Conservation (phyloP, 768 basidiomycete species). For the Mrakia gelida region DNA sequence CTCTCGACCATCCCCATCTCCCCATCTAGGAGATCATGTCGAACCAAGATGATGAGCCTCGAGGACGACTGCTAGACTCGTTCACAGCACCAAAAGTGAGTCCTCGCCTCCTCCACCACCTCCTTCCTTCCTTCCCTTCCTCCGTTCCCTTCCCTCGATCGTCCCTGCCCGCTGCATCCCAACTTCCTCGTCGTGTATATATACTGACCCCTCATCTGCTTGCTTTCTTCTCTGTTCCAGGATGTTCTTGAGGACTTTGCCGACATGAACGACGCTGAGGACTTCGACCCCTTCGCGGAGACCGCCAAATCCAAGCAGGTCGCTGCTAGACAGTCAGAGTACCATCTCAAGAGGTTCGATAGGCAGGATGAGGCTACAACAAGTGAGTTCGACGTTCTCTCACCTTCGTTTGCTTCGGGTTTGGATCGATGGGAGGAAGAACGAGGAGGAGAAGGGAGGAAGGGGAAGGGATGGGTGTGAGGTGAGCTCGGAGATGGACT, state of each 20-base stretch:
- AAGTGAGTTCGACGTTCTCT: neutral
- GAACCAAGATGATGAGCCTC: constrained; percentile 20
- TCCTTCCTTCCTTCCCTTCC: neutral
- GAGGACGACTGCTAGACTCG: constrained; percentile 22
- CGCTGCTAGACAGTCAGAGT: constrained; percentile 86
- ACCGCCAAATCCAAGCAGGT: constrained; percentile 91
- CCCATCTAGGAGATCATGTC: constrained; percentile 5
- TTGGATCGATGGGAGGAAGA: neutral
- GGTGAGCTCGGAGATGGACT: neutral
- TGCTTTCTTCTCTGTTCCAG: constrained; percentile 51
- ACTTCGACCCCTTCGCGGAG: constrained; percentile 65
- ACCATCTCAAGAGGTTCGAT: constrained; percentile 85
- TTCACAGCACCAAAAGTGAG: constrained; percentile 33
- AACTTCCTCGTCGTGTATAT: neutral
- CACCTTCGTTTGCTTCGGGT: neutral
- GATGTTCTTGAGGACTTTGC: constrained; percentile 91
- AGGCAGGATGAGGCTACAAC: constrained; percentile 56
- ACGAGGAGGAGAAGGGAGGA: neutral
- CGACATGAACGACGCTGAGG: constrained; percentile 87
- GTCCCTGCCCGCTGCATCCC: neutral
- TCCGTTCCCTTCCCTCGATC: neutral
- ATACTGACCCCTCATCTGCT: neutral
- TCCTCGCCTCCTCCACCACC: neutral
- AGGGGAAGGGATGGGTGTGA: neutral
- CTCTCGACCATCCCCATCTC: neutral